Percentiles rank a stretch among this genome's conserved stretches.
Conservation (phyloP, 306 rosid genomes). For the Pterocarpus macrocarpus region DNA sequence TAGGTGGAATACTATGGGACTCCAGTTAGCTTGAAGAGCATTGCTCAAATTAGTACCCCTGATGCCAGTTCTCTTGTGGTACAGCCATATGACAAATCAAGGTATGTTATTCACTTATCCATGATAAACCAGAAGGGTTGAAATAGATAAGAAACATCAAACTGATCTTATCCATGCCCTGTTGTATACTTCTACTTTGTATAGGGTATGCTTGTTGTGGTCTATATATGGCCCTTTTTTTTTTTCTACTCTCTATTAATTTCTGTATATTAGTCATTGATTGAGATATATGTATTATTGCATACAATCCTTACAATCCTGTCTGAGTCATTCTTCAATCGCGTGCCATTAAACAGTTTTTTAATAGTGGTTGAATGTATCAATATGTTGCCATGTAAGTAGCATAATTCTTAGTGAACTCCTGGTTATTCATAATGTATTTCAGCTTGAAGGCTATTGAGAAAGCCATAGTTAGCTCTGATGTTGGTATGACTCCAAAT, state of each 20-base stretch:
- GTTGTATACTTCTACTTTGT: slow-evolving; percentile 19
- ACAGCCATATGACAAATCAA: slow-evolving; percentile 94
- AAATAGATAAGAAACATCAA: slow-evolving; percentile 23
- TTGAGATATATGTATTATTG: slow-evolving; percentile 2
- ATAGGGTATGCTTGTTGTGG: slow-evolving; percentile 3
- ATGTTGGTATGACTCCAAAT: slow-evolving; percentile 94
- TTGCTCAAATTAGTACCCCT: slow-evolving; percentile 96
- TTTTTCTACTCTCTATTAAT: background rate
- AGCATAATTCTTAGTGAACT: slow-evolving; percentile 34
- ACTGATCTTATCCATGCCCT: slow-evolving; percentile 30
- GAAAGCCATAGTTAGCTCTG: slow-evolving; percentile 92
- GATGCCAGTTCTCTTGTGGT: slow-evolving; percentile 87
- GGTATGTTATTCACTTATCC: slow-evolving; percentile 56
- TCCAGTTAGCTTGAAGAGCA: slow-evolving; percentile 93
- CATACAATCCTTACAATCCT: slow-evolving; percentile 4
- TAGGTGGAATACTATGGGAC: slow-evolving; percentile 97
- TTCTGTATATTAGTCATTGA: background rate
- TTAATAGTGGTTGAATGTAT: slow-evolving; percentile 8
- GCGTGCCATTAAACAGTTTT: background rate
- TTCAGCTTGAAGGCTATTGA: slow-evolving; percentile 92
- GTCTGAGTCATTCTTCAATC: slow-evolving; percentile 31
- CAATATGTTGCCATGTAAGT: slow-evolving; percentile 6
- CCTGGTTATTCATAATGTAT: slow-evolving; percentile 44
- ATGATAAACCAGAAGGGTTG: slow-evolving; percentile 27
- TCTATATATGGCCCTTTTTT: background rate